A percentile compares a stretch with the other conserved stretches of the same genome.
These are phyloP conservation scores for Calocera cornea DNA, from an alignment of 768 basidiomycete species.

Conservation along the genomic window DNA sequence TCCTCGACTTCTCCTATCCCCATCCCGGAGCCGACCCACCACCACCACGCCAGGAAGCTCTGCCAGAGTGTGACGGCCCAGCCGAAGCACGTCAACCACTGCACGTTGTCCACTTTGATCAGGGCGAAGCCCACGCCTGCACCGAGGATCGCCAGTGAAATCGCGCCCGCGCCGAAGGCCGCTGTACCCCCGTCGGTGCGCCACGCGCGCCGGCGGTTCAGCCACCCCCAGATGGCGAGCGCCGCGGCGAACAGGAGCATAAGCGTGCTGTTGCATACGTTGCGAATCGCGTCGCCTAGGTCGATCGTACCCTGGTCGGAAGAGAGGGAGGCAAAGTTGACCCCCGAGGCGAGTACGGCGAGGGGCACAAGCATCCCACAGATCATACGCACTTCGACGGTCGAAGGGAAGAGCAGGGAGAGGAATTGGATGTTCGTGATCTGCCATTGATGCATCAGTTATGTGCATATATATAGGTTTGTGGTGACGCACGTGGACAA, in stretches of 20 bases:
- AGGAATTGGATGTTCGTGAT: conserved; percentile 97
- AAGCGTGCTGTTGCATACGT: conserved; percentile 94
- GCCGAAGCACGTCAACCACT: conserved; percentile 82
- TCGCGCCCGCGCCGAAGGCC: conserved; percentile 75
- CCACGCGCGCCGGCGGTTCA: conserved; percentile 89
- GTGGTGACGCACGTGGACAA: conserved; percentile 58
- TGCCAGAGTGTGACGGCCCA: conserved; percentile 96
- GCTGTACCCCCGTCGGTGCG: conserved; percentile 93
- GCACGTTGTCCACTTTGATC: conserved; percentile 73
- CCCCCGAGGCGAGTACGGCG: conserved; percentile 66
- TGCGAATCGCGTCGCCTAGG: conserved; percentile 63
- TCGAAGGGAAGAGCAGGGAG: conserved; percentile 85
- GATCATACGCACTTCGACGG: conserved; percentile 74
- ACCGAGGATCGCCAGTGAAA: conserved; percentile 66
- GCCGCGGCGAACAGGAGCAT: conserved; percentile 83
- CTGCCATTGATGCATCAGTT: conserved; percentile 30
- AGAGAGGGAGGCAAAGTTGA: conserved; percentile 69
- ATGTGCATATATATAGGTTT: background rate
- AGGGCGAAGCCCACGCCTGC: conserved; percentile 67
- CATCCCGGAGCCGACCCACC: conserved; percentile 88
- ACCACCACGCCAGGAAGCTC: conserved; percentile 89
- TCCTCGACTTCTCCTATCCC: conserved; percentile 61
- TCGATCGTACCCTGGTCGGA: conserved; percentile 29
- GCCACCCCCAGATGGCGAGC: conserved; percentile 84
- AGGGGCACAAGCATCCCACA: conserved; percentile 76